Percentiles rank a stretch among this genome's conserved stretches.
Evolutionary conservation across 2,329 filamentous ascomycete species (phyloP).

Genomic region (Pseudogymnoascus verrucosus): DNA sequence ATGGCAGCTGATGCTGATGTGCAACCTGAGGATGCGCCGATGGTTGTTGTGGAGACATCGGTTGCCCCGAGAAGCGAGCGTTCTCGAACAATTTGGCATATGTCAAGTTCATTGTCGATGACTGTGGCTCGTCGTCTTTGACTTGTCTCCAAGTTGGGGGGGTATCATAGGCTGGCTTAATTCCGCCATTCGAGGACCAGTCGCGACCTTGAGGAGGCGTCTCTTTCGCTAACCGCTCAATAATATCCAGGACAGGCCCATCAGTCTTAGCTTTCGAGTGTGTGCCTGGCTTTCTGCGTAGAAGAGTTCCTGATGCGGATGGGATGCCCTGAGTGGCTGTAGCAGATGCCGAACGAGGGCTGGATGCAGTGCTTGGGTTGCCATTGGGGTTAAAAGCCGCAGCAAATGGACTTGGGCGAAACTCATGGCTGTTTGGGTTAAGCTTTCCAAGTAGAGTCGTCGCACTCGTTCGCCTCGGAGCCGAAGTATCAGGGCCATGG

Average conservation of each 20-base stretch:
- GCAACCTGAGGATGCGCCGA: constrained; percentile 64
- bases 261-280: constrained; percentile 46
- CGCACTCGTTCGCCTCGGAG: constrained; percentile 46
- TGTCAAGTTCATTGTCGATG: constrained; percentile 55
- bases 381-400: constrained; percentile 68
- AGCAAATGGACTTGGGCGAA: constrained; percentile 77
- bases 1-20: constrained; percentile 77
- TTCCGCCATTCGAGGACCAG: constrained; percentile 70
- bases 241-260: constrained; percentile 51
- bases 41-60: constrained; percentile 61
- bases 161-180: constrained; percentile 78
- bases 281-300: constrained; percentile 64
- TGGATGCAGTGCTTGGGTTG: constrained; percentile 57
- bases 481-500: constrained; percentile 43
- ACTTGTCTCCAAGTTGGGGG: constrained; percentile 73
- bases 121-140: constrained; percentile 61
- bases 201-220: constrained; percentile 48
- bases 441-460: constrained; percentile 48
- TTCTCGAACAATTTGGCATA: constrained; percentile 77
- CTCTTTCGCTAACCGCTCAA: constrained; percentile 48
- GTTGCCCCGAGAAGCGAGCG: constrained; percentile 44
- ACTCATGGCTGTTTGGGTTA: constrained; percentile 65
- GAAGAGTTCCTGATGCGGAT: constrained; percentile 40
- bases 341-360: constrained; percentile 51
- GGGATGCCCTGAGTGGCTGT: constrained; percentile 25